These are phyloP conservation scores for Globisporangium paddicum DNA, from an alignment of 352 stramenopile genomes.

Conservation along the genomic window DNA sequence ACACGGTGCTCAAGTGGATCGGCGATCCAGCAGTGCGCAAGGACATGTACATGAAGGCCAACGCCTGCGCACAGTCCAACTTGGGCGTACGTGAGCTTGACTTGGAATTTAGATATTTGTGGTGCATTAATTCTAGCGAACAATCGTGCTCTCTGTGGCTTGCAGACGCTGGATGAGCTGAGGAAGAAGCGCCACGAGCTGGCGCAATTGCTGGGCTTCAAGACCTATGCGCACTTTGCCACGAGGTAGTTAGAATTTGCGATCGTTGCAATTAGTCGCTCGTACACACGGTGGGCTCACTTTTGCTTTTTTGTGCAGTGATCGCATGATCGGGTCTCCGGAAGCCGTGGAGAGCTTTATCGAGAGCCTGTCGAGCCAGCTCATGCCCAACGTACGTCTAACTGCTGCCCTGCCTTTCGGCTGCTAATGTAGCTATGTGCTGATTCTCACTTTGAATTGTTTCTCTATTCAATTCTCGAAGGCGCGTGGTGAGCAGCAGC, in stretches of 20 bases:
- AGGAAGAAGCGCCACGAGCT: conserved; percentile 84
- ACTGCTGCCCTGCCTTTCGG: too few relatives aligned
- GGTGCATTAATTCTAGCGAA: not conserved
- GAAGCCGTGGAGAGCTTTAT: conserved; percentile 70
- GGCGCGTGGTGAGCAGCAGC: conserved; percentile 49
- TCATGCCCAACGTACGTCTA: conserved; percentile 80
- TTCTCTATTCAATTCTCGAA: conserved; percentile 8
- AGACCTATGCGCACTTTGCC: conserved; percentile 86
- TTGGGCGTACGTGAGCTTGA: conserved; percentile 22
- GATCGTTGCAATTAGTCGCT: not conserved
- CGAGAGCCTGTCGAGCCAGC: conserved; percentile 42
- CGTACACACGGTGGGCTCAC: not conserved
- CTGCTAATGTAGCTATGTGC: not conserved
- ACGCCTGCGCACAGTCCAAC: conserved; percentile 79
- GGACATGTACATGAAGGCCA: conserved; percentile 88
- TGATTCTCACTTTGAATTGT: not conserved
- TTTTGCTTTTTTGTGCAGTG: conserved; percentile 22
- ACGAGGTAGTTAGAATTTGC: conserved; percentile 68
- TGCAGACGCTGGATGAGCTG: conserved; percentile 84
- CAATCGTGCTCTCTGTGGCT: not conserved
- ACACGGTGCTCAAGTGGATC: conserved; percentile 91
- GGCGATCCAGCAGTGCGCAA: conserved; percentile 65
- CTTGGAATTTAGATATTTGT: not conserved
- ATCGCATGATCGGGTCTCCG: conserved; percentile 84
- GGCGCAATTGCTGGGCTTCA: conserved; percentile 85